A percentile compares a stretch with the other conserved stretches of the same genome.
Conservation (phyloP, 345 rosid genomes). For the Salix udensis region DNA sequence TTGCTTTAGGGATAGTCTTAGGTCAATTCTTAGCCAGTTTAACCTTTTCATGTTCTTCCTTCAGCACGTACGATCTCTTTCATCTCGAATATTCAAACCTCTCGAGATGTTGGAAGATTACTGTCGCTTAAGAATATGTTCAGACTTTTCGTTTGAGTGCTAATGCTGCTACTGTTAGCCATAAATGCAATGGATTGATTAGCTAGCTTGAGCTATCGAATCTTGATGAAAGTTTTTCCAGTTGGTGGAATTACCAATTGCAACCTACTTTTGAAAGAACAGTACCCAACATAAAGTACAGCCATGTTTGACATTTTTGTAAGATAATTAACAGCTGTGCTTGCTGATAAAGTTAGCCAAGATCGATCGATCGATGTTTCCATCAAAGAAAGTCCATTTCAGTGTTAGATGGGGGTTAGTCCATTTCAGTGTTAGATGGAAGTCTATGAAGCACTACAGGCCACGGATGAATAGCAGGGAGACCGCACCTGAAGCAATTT, state of each 20-base stretch:
- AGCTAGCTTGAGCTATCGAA: neutral
- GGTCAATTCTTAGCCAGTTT: too few relatives aligned
- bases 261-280: neutral
- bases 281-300: too few relatives aligned
- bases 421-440: conserved; percentile 30
- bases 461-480: conserved; percentile 14
- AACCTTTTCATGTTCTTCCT: neutral
- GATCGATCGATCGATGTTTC: neutral
- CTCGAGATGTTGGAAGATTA: neutral
- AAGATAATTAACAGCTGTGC: neutral
- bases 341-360: conserved; percentile 21
- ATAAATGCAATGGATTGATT: neutral
- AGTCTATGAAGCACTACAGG: neutral
- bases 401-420: conserved; percentile 19
- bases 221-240: neutral
- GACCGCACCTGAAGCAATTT: conserved; percentile 32
- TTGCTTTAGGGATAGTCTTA: neutral
- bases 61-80: neutral
- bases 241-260: neutral
- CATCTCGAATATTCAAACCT: neutral
- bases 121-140: neutral
- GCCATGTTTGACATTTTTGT: too few relatives aligned
- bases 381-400: conserved; percentile 25
- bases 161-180: neutral
- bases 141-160: neutral